Evolutionary conservation across 2,329 filamentous ascomycete genomes (phyloP).

Genomic region (Chaetomiaceae sp.): DNA sequence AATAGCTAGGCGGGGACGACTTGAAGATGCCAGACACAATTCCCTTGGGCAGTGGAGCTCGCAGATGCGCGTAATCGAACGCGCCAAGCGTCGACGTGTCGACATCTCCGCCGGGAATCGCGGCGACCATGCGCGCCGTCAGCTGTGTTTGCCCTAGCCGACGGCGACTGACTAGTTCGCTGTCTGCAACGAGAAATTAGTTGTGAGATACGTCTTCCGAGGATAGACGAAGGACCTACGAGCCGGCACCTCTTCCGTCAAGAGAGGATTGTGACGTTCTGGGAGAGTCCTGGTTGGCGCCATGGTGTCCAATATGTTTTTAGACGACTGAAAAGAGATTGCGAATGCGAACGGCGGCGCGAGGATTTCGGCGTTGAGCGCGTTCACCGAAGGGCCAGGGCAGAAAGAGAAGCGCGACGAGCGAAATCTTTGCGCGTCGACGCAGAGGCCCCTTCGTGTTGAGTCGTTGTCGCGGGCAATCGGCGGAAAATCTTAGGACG

Average conservation of each 20-base stretch:
- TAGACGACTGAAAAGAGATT: background rate
- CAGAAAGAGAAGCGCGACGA: conserved; percentile 17
- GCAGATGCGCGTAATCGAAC: conserved; percentile 94
- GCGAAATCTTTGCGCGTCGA: conserved; percentile 23
- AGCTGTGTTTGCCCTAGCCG: conserved; percentile 91
- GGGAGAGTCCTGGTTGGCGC: conserved; percentile 47
- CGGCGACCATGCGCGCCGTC: conserved; percentile 71
- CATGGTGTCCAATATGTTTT: conserved; percentile 17
- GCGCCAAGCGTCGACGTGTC: conserved; percentile 71
- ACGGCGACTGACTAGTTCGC: conserved; percentile 74
- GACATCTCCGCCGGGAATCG: conserved; percentile 65
- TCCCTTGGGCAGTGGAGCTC: conserved; percentile 86
- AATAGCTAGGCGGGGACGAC: conserved; percentile 85
- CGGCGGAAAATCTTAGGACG: background rate
- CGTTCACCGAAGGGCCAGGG: background rate
- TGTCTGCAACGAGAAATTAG: conserved; percentile 48
- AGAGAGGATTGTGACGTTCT: conserved; percentile 59
- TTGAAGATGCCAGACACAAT: conserved; percentile 92
- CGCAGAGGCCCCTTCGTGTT: conserved; percentile 16
- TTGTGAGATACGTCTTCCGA: background rate
- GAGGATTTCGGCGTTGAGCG: background rate
- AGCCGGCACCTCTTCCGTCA: conserved; percentile 58
- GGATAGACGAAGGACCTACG: conserved; percentile 43
- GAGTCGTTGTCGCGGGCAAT: conserved; percentile 9
- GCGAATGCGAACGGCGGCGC: background rate